A percentile compares a stretch with the other conserved stretches of the same genome.
Evolutionary conservation across 768 basidiomycete genomes (phyloP).

Genomic region (Rhodotorula diobovata): DNA sequence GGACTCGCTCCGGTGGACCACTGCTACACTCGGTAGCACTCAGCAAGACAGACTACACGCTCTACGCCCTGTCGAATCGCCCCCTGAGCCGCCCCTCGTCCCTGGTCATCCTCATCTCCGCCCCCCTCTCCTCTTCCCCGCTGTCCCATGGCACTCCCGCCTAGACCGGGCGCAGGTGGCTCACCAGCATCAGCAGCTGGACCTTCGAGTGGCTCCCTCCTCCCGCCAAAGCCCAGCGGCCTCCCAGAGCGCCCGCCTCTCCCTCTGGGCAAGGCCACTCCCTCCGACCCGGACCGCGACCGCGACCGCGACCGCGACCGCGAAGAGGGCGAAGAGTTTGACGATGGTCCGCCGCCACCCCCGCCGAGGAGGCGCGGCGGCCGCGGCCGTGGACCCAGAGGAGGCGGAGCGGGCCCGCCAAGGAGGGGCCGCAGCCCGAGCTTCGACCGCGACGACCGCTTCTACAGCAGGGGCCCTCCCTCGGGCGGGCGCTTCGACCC

Average conservation of each 20-base stretch:
- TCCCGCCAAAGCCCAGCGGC: conserved; percentile 22
- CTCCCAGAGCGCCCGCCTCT: conserved; percentile 11
- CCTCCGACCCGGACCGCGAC: conserved; percentile 13
- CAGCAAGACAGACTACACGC: too few relatives aligned
- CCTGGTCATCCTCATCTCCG: too few relatives aligned
- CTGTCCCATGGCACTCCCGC: not conserved
- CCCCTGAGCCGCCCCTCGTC: too few relatives aligned
- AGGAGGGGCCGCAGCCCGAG: conserved; percentile 7
- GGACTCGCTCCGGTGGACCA: not conserved
- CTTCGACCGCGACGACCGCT: conserved; percentile 9
- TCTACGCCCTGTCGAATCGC: too few relatives aligned
- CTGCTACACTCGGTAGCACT: not conserved
- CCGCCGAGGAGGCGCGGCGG: not conserved
- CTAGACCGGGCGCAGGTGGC: too few relatives aligned
- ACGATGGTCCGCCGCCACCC: not conserved
- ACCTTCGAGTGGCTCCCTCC: conserved; percentile 1
- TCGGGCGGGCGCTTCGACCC: conserved; percentile 1
- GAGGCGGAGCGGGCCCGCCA: not conserved
- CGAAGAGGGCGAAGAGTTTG: conserved; percentile 35
- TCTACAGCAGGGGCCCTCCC: not conserved
- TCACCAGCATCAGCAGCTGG: not conserved
- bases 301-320: too few relatives aligned
- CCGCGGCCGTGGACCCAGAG: not conserved
- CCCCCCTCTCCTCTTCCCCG: too few relatives aligned
- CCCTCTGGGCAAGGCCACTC: not conserved